phyloP scores from a whole-genome alignment of 352 stramenopile species.

The Lagenidium sp. region DNA sequence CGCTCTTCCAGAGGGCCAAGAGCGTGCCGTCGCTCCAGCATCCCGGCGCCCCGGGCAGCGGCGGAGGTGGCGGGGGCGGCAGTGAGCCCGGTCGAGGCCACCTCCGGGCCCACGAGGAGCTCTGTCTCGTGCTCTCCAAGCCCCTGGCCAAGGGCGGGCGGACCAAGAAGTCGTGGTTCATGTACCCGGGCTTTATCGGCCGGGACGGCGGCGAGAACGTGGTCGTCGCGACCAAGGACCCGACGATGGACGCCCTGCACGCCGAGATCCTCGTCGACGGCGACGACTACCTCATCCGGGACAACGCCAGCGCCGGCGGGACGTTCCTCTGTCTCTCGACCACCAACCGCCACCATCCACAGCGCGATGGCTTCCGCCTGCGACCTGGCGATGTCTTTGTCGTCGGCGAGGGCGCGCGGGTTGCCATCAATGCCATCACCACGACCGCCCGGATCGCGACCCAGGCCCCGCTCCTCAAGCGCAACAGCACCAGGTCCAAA shows the following conservation, averaged over 20 bases:
- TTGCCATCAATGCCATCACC: constrained; percentile 23
- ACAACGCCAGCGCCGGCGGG: constrained; percentile 31
- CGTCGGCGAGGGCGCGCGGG: constrained; percentile 27
- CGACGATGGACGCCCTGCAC: constrained; percentile 55
- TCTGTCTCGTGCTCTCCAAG: constrained; percentile 41
- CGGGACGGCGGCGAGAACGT: constrained; percentile 41
- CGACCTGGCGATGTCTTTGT: constrained; percentile 36
- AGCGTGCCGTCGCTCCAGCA: constrained; percentile 4
- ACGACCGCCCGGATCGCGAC: constrained; percentile 2
- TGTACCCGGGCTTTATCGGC: constrained; percentile 45
- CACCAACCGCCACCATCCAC: constrained; percentile 48
- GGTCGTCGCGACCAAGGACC: constrained; percentile 39
- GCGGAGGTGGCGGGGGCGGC: too few species aligned
- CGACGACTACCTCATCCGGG: constrained; percentile 55
- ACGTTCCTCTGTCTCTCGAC: constrained; percentile 71
- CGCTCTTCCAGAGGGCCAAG: constrained; percentile 16
- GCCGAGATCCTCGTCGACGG: constrained; percentile 43
- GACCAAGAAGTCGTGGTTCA: constrained; percentile 49
- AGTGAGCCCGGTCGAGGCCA: constrained; percentile 8
- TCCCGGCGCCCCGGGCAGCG: too few species aligned
- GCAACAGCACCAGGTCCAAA: constrained; percentile 5
- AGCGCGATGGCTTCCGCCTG: constrained; percentile 60
- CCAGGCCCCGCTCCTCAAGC: neutral
- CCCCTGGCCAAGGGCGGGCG: constrained; percentile 10
- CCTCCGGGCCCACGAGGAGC: constrained; percentile 38